Evolutionary conservation across 2,329 filamentous ascomycete genomes (phyloP), one percentile per base, ranked within the genome.

Genomic region (Xylariales sp.): DNA sequence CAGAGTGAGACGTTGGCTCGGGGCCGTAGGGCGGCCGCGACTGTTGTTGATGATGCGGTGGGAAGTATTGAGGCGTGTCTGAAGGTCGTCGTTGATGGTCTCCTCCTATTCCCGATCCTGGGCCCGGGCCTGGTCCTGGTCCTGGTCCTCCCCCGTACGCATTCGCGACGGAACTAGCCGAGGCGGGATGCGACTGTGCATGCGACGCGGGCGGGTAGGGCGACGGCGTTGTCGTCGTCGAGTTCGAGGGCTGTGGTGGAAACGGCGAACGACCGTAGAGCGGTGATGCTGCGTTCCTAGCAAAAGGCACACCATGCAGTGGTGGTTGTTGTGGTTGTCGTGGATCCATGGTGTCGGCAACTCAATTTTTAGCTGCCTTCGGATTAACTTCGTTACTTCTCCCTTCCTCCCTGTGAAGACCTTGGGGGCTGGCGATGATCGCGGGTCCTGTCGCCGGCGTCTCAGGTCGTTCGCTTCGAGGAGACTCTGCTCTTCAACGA

Each of bases 51-150:
- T 54, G 51, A 20, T 47, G 45, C 41, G 58, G 56, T n/a, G 55
- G 35, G 37, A 56, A 61, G 50, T 55, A 59, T 24, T 53, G 49
- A 31, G 45, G 52, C 22, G 52, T 40, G 27, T 61, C 58, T 18
- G 58, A 60, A 1, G 51, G 50, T 20, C 52, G 57, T 50, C 57
- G 56, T 40, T 55, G 51, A 29, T 60, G 54, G 29, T 59, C 52
- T n/a, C n/a, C n/a, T n/a, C n/a, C n/a, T n/a, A n/a, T n/a, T n/a
- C n/a, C n/a, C n/a, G n/a, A n/a, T n/a, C n/a, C n/a, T n/a, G n/a
- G n/a, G n/a, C n/a, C n/a, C n/a, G n/a, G n/a, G n/a, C n/a, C n/a
- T 40, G 25, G 11, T 32, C 50, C 53, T 22, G 46, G 14, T 22
- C 21, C 21, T 31, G 15, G 16, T n/a, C 19, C 32, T 8, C 39